Conservation (phyloP, 768 basidiomycete genomes). For the Favolaschia claudopus region DNA sequence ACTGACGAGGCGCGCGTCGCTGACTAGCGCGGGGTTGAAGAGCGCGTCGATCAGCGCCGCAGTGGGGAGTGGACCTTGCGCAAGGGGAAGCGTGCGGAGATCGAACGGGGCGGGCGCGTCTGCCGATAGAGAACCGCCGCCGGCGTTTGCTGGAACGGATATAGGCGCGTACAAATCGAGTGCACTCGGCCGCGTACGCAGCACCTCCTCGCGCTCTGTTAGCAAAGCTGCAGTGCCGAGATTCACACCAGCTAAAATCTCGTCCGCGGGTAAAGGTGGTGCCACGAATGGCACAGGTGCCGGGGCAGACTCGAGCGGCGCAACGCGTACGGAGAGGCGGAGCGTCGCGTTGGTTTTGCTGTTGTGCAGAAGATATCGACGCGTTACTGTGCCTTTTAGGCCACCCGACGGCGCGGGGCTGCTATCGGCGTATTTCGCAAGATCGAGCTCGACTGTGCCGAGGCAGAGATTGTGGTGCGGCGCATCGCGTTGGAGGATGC, state of each 20-base stretch:
- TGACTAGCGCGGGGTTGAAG: slow-evolving; percentile 73
- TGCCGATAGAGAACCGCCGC: slow-evolving; percentile 8
- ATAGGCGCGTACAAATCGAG: slow-evolving; percentile 51
- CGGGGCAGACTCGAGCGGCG: slow-evolving; percentile 40
- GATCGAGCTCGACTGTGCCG: slow-evolving; percentile 72
- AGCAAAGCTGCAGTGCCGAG: slow-evolving; percentile 66
- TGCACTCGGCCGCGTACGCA: slow-evolving; percentile 57
- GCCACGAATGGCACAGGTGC: slow-evolving; percentile 51
- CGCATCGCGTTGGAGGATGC: slow-evolving; percentile 66
- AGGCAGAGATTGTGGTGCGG: slow-evolving; percentile 68
- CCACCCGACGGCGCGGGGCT: not conserved
- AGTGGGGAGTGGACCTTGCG: slow-evolving; percentile 69
- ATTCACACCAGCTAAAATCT: slow-evolving; percentile 78
- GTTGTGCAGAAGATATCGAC: slow-evolving; percentile 72
- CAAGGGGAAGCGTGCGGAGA: slow-evolving; percentile 54
- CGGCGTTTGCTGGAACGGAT: slow-evolving; percentile 1
- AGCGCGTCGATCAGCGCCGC: slow-evolving; percentile 80
- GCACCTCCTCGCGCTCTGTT: slow-evolving; percentile 47
- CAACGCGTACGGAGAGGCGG: slow-evolving; percentile 69
- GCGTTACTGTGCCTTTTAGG: slow-evolving; percentile 58
- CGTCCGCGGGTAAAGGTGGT: slow-evolving; percentile 74
- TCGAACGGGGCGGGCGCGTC: slow-evolving; percentile 37
- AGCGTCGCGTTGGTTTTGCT: slow-evolving; percentile 84
- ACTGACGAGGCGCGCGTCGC: slow-evolving; percentile 43
- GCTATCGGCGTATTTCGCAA: slow-evolving; percentile 73